Percentiles rank a stretch among this genome's conserved stretches.
Evolutionary conservation across 495 filamentous ascomycete species (phyloP).

Genomic region (Neurospora cerealis): DNA sequence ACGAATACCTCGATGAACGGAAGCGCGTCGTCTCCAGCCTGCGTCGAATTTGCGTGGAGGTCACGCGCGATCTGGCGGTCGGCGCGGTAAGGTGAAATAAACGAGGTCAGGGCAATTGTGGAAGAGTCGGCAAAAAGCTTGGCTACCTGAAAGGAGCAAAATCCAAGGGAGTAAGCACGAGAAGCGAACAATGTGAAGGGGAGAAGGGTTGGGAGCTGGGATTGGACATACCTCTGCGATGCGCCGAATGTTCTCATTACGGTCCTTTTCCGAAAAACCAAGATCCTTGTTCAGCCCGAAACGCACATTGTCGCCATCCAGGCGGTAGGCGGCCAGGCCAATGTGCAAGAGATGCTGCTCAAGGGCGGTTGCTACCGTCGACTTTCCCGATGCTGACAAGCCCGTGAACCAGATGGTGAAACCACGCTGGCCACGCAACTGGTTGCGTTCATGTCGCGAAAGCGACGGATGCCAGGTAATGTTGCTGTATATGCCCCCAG

Average conservation of each 20-base stretch:
- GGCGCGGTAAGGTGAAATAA: conserved; percentile 88
- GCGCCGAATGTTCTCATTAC: conserved; percentile 93
- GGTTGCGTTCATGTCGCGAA: conserved; percentile 72
- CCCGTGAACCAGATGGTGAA: conserved; percentile 98
- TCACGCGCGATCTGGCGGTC: conserved; percentile 75
- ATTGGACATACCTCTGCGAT: conserved; percentile 62
- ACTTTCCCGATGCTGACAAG: conserved; percentile 90
- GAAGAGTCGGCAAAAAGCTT: conserved; percentile 91
- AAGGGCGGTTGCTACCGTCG: conserved; percentile 87
- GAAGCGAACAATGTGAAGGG: background rate
- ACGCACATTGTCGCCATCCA: conserved; percentile 97
- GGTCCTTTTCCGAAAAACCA: conserved; percentile 84
- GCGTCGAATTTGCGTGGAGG: conserved; percentile 53
- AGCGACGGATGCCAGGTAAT: conserved; percentile 96
- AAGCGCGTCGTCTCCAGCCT: conserved; percentile 45
- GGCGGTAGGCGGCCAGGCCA: conserved; percentile 73
- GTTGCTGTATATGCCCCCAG: conserved; percentile 50
- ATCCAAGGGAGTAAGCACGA: background rate
- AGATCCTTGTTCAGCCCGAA: conserved; percentile 97
- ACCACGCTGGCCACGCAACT: conserved; percentile 70
- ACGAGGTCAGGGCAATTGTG: conserved; percentile 82
- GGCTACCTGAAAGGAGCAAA: conserved; percentile 50
- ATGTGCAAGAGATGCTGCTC: conserved; percentile 90
- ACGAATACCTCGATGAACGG: conserved; percentile 91
- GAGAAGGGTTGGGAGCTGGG: background rate